Conservation (phyloP, 140 eudicot genomes). For the Cichorium intybus region DNA sequence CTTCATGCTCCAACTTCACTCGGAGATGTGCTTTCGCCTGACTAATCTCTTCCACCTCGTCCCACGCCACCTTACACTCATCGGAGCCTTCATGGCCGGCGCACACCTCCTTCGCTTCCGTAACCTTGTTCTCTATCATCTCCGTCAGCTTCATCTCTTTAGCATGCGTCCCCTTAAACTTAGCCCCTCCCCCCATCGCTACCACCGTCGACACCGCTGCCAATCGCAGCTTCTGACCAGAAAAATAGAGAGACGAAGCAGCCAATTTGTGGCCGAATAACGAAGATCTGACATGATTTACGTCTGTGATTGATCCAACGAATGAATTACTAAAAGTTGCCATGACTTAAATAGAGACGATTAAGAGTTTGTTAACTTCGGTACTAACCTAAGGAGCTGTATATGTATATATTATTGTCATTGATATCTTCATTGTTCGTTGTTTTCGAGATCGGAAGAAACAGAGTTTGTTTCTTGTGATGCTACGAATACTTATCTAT, state of each 20-base stretch:
- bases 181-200: conserved; percentile 29
- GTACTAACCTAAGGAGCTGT: background rate
- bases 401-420: background rate
- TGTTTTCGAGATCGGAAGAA: conserved; percentile 26
- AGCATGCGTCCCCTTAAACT: conserved; percentile 40
- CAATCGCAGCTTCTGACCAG: background rate
- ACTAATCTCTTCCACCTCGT: conserved; percentile 49
- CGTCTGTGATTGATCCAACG: conserved; percentile 5
- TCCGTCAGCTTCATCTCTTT: conserved; percentile 43
- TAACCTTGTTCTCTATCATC: conserved; percentile 45
- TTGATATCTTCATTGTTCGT: conserved; percentile 31
- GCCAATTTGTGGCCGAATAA: background rate
- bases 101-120: conserved; percentile 40
- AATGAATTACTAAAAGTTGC: conserved; percentile 15
- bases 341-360: conserved; percentile 18
- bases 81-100: conserved; percentile 41
- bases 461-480: conserved; percentile 8
- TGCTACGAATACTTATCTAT: background rate
- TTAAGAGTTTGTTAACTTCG: conserved; percentile 14
- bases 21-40: conserved; percentile 50
- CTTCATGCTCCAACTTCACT: conserved; percentile 30
- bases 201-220: conserved; percentile 13
- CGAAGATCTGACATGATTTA: conserved; percentile 11
- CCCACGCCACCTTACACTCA: conserved; percentile 59
- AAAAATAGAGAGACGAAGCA: background rate